Base-by-base conservation (phyloP, 78 protist species). In the Andalucia godoyi region DNA sequence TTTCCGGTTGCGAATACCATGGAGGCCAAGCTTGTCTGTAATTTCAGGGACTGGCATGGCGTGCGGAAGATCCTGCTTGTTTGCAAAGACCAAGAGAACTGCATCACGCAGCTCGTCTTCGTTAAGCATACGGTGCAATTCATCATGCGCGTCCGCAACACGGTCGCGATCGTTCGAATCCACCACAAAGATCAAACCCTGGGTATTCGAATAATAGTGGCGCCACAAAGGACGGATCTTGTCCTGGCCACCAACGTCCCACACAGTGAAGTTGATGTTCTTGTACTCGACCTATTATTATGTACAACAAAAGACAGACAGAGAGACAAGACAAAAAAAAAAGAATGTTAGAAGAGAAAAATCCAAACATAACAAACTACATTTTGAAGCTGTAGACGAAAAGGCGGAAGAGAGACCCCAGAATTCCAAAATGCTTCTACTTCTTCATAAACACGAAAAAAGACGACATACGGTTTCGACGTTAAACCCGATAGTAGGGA, bases 51-150 rank as follows among this genome's bases (percentile, higher is more conserved):
- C 66, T 32, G 62, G 21, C 39, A 77, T 17, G 43, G 85, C 70
- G 33, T 72, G 42, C 25, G 83, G 79, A 27, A 82, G 79, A 41
- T 88, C 94, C 63, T 85, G 87, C 55, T 89, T 89, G 90, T 89
- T 89, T 47, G 87, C 82, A 54, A 80, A 70, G 15, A 89, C 77
- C 42, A 89, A 60, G 21, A 89, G 62, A 34, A 74, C 74, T 12
- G 89, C 86, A n/a, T 81, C 74, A 33, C 72, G 50, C 25, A 86
- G 85, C 40, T 67, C 81, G 2, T 51, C 72, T 50, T 70, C 80
- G 52, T 66, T 40, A 50, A 87, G 80, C 74, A 90, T 58, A 25
- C 72, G 72, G 33, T 57, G 53, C 51, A 90, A 81, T 64, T 90
- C 95, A 32, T 73, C 29, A 4, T 15, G 23, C 2, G 80, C 73